Conservation (phyloP, 108 stramenopile species). For the Skeletonema grethae region DNA sequence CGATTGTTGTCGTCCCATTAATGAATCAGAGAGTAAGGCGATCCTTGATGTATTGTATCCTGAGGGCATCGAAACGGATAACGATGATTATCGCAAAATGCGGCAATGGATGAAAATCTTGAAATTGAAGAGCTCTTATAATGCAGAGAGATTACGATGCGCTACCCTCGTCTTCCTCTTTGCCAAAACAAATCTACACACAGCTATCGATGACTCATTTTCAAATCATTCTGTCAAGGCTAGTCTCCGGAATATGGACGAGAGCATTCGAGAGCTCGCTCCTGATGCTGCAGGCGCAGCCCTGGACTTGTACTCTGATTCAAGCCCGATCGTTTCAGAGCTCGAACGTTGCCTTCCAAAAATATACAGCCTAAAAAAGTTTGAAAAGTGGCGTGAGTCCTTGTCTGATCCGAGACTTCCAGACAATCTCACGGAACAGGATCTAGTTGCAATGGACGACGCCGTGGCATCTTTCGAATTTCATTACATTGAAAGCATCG, state of each 20-base stretch:
- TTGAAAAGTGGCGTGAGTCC: constrained; percentile 35
- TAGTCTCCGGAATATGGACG: constrained; percentile 36
- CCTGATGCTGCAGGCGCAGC: constrained; percentile 42
- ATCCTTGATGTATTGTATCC: constrained; percentile 41
- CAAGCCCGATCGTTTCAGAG: constrained; percentile 30
- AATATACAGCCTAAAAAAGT: constrained; percentile 31
- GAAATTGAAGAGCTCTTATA: constrained; percentile 32
- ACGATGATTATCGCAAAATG: constrained; percentile 32
- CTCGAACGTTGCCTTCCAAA: constrained; percentile 25
- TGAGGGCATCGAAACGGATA: constrained; percentile 33
- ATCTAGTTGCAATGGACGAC: constrained; percentile 45
- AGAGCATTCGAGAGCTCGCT: constrained; percentile 29
- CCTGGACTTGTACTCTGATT: constrained; percentile 23
- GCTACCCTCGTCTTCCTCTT: constrained; percentile 24
- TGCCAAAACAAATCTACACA: constrained; percentile 34
- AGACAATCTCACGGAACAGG: constrained; percentile 45
- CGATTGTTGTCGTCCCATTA: constrained; percentile 23
- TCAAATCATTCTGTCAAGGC: constrained; percentile 35
- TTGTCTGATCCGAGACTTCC: constrained; percentile 38
- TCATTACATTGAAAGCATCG: constrained; percentile 52
- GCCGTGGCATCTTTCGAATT: constrained; percentile 52
- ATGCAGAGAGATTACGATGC: constrained; percentile 23
- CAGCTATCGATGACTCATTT: constrained; percentile 23
- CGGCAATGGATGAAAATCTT: constrained; percentile 37
- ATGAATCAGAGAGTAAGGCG: constrained; percentile 27